These are phyloP conservation scores for Pigoraptor vietnamica DNA, from an alignment of 78 protist genomes.

Conservation along the genomic window DNA sequence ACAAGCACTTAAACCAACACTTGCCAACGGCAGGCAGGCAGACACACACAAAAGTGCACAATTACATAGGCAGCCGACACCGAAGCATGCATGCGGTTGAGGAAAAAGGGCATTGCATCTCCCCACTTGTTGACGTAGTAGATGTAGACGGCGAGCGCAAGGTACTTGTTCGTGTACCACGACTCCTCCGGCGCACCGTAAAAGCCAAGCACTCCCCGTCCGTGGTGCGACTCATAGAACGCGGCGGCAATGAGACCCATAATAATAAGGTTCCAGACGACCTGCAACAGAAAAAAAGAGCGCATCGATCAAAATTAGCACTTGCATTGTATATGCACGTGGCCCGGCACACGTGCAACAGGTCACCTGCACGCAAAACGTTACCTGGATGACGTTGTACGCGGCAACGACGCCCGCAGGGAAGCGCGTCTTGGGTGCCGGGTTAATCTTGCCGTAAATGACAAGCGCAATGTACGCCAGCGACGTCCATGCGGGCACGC, in stretches of 20 bases:
- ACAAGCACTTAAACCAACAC: too few relatives aligned
- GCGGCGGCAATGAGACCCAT: neutral
- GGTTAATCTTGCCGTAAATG: neutral
- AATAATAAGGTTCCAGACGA: neutral
- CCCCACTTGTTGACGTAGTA: neutral
- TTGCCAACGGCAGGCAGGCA: too few relatives aligned
- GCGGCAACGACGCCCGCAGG: neutral
- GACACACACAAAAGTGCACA: too few relatives aligned
- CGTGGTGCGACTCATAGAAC: neutral
- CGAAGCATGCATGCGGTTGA: too few relatives aligned
- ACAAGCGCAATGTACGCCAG: neutral
- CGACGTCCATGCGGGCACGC: neutral
- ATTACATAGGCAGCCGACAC: too few relatives aligned
- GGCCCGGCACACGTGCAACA: too few relatives aligned
- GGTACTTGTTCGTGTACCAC: neutral
- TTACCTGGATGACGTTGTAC: neutral
- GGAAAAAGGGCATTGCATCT: too few relatives aligned
- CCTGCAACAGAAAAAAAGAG: neutral
- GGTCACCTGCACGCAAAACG: too few relatives aligned
- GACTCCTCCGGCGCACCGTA: neutral
- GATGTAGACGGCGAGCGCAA: neutral
- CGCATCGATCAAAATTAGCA: too few relatives aligned
- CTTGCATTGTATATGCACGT: too few relatives aligned
- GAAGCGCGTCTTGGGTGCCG: neutral
- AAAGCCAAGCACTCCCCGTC: neutral